phyloP scores from a whole-genome alignment of 164 flowering plant genomes.

The Annona squamosa region DNA sequence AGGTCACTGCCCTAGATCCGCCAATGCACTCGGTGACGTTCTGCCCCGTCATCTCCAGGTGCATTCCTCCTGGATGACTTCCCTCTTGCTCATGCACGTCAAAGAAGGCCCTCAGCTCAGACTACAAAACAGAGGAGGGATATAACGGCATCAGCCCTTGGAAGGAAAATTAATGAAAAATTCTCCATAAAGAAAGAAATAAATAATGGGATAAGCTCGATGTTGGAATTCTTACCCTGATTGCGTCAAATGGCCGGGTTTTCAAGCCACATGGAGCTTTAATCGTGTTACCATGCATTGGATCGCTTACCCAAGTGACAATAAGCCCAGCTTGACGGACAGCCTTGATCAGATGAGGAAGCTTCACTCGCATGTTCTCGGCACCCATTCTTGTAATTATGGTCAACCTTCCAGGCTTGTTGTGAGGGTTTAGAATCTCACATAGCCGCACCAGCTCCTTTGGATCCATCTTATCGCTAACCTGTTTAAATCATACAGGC shows the following conservation, averaged over 20 bases:
- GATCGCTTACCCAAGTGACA: slow-evolving; percentile 59
- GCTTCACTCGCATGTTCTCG: slow-evolving; percentile 48
- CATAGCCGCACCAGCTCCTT: slow-evolving; percentile 42
- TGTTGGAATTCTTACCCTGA: slow-evolving; percentile 29
- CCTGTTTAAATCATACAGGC: slow-evolving; percentile 21
- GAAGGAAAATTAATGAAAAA: background rate
- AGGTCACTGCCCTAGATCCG: slow-evolving; percentile 47
- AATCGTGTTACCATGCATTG: slow-evolving; percentile 52
- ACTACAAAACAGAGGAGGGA: slow-evolving; percentile 19
- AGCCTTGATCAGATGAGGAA: slow-evolving; percentile 45
- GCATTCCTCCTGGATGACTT: slow-evolving; percentile 61
- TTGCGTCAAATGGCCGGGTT: slow-evolving; percentile 58
- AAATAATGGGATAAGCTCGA: background rate
- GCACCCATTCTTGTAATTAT: slow-evolving; percentile 52
- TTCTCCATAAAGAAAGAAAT: background rate
- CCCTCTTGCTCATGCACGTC: slow-evolving; percentile 75
- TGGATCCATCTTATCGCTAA: slow-evolving; percentile 52
- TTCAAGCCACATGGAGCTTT: slow-evolving; percentile 63
- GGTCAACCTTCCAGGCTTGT: slow-evolving; percentile 46
- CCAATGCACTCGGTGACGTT: slow-evolving; percentile 69
- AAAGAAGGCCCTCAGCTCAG: slow-evolving; percentile 63
- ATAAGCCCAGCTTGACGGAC: slow-evolving; percentile 46
- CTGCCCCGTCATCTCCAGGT: slow-evolving; percentile 70
- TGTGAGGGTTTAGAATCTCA: slow-evolving; percentile 43
- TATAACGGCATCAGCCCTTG: background rate